Evolutionary conservation across 139 green algal species (phyloP), one percentile per base, ranked within the genome.

Genomic region (Tetradesmus obliquus): DNA sequence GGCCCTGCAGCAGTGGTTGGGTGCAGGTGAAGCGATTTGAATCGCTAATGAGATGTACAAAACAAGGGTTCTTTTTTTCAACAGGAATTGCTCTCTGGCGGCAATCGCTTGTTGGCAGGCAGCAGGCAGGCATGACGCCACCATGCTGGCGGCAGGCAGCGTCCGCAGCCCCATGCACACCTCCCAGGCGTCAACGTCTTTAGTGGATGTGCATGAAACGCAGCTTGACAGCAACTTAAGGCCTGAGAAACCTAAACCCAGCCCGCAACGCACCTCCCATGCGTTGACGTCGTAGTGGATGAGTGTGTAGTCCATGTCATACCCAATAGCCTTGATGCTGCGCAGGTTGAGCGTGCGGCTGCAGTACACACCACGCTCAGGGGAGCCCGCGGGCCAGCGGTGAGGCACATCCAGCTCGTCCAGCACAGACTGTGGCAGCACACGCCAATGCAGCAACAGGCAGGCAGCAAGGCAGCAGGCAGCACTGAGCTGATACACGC

Each of bases 261-360:
- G 15, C 9, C 66, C 17, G 32, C 32, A 45, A 45, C 85, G 15
- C 86, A 90, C 86, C 93, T 99, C 98, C 98, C 98, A 99, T 0
- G 94, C 95, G 51, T 99, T 95, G 17, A 99, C 98, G 86, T 99
- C 95, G 88, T 99, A 99, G 91, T 99, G 96, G 20, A 99, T 96
- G 1, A 99, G 93, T 13, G 98, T 99, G 93, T 99, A 99, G 92
- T 99, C 97, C 94, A 96, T 95, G 84, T 95, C 95, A 24, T 93
- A 94, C 13, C 91, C 90, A 74, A 86, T 89, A 45, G 69, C 80
- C 62, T 91, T 93, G 58, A 92, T 84, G 55, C 83, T 79, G 80
- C 98, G 94, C 86, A 99, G 92, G 93, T 99, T 99, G 55, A 99
- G 94, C 0, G 98, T 99, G 45, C 98, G 87, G 91, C 92, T 98